A percentile compares a stretch with the other conserved stretches of the same genome.
phyloP scores from a whole-genome alignment of 73 alveolate genomes.

The Paramecium bursaria region DNA sequence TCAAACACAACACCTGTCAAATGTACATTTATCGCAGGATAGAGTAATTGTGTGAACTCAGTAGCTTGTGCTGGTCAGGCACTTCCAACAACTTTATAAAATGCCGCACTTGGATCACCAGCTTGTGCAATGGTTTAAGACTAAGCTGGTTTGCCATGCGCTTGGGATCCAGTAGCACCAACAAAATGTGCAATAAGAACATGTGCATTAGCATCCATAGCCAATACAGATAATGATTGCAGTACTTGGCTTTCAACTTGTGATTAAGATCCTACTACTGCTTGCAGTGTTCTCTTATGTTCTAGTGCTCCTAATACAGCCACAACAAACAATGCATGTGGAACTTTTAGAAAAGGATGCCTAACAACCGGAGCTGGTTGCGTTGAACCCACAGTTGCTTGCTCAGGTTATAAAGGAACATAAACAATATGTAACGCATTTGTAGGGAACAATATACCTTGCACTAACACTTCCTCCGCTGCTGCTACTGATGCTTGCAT shows the following conservation, averaged over 20 bases:
- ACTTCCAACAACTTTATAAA: constrained; percentile 3
- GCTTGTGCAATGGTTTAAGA: constrained; percentile 6
- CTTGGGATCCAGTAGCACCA: no score
- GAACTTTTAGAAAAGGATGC: background rate
- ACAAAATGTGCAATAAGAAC: no score
- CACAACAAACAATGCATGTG: constrained; percentile 5
- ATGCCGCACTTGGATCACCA: constrained; percentile 31
- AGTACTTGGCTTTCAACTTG: background rate
- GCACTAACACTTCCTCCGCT: constrained; percentile 29
- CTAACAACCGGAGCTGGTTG: constrained; percentile 54
- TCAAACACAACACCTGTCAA: no score
- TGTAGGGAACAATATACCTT: constrained; percentile 3
- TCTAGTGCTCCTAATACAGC: background rate
- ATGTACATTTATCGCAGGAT: no score
- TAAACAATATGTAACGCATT: constrained; percentile 8
- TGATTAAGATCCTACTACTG: no score
- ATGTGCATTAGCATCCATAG: background rate
- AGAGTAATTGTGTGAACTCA: background rate
- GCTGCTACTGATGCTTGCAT: constrained; percentile 8
- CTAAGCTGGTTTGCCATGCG: background rate
- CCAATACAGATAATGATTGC: background rate
- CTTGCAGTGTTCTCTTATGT: background rate
- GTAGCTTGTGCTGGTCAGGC: background rate
- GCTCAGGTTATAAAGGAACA: constrained; percentile 41
- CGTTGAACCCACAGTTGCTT: constrained; percentile 1